Percentiles rank a stretch among this genome's conserved stretches.
Conservation (phyloP, 129 eudicot species). For the Lonicera japonica region DNA sequence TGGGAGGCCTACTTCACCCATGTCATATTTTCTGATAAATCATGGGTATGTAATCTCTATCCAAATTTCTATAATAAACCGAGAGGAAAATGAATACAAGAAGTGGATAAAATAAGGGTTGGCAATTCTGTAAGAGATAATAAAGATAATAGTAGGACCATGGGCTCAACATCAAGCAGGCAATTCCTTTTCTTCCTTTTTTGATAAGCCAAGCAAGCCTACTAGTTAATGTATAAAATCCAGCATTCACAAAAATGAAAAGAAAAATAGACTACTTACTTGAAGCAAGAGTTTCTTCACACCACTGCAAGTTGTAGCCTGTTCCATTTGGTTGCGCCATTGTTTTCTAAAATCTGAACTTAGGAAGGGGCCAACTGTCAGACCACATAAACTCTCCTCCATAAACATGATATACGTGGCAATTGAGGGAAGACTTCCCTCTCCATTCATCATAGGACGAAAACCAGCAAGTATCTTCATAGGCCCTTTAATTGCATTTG, state of each 20-base stretch:
- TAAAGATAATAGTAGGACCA: background rate
- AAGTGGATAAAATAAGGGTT: background rate
- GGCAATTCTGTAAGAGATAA: background rate
- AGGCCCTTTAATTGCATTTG: constrained; percentile 77
- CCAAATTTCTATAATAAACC: background rate
- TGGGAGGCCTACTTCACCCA: background rate
- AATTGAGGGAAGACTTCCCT: constrained; percentile 60
- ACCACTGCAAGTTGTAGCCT: constrained; percentile 49
- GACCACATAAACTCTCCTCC: constrained; percentile 86
- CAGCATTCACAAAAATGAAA: background rate
- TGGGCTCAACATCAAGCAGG: background rate
- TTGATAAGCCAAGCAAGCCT: background rate
- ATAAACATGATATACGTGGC: constrained; percentile 65
- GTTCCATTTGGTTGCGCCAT: constrained; percentile 76
- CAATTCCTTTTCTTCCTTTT: no score
- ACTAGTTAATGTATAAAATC: background rate
- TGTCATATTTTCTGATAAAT: background rate
- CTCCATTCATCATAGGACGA: constrained; percentile 46
- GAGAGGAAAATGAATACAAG: background rate
- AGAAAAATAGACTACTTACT: constrained; percentile 35
- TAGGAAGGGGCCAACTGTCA: constrained; percentile 59
- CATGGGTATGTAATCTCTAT: background rate
- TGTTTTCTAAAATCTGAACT: constrained; percentile 40
- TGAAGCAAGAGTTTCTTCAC: constrained; percentile 72
- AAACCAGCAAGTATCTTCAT: constrained; percentile 45